Conservation (phyloP, 371 early-diverging fungal genomes). For the Choanephora cucurbitarum region DNA sequence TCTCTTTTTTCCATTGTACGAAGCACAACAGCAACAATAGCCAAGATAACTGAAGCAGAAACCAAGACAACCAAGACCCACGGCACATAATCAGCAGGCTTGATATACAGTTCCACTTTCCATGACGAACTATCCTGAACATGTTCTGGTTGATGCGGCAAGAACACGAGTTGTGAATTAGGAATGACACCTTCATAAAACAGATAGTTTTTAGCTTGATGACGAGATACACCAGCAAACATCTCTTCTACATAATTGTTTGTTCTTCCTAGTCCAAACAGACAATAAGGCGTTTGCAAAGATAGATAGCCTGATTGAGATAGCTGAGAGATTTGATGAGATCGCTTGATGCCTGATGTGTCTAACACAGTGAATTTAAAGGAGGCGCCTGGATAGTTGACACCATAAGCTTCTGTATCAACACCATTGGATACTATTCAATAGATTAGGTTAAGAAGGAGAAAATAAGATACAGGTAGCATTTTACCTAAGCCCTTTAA, state of each 20-base stretch:
- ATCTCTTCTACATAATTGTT: constrained; percentile 94
- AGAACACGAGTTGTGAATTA: constrained; percentile 87
- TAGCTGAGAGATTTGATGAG: constrained; percentile 80
- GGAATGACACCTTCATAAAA: constrained; percentile 88
- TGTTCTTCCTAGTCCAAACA: constrained; percentile 90
- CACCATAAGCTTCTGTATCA: constrained; percentile 70
- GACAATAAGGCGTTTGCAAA: constrained; percentile 80
- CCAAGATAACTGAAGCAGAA: constrained; percentile 64
- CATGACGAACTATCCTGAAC: constrained; percentile 63
- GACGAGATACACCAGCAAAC: constrained; percentile 80
- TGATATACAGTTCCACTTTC: constrained; percentile 86
- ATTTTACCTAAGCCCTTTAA: constrained; percentile 75
- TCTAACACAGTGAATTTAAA: constrained; percentile 86
- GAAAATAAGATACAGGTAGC: not conserved
- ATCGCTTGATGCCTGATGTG: constrained; percentile 75
- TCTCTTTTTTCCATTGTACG: constrained; percentile 81
- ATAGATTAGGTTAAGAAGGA: not conserved
- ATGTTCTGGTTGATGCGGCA: constrained; percentile 74
- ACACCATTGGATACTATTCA: constrained; percentile 72
- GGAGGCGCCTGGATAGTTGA: constrained; percentile 79
- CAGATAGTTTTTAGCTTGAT: constrained; percentile 58
- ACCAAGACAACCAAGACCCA: constrained; percentile 75
- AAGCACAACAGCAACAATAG: constrained; percentile 68
- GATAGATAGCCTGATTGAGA: constrained; percentile 77
- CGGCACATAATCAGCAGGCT: constrained; percentile 78